Evolutionary conservation across 2,329 filamentous ascomycete species (phyloP).

Genomic region (Achaetomium macrosporum): DNA sequence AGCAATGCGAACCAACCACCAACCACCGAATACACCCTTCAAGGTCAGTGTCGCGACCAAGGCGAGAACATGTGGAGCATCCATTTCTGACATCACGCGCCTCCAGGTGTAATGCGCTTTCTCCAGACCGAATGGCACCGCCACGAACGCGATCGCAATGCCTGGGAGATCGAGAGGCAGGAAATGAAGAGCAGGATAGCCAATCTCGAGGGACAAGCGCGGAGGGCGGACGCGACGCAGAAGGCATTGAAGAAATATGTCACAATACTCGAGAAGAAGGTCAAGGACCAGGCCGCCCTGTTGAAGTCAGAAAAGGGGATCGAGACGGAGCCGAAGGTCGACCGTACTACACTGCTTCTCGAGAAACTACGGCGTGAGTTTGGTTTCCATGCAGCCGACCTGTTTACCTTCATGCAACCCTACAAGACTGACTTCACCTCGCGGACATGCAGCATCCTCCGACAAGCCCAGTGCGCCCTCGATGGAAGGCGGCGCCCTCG

Average conservation of each 20-base stretch:
- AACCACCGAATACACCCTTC: slow-evolving; percentile 57
- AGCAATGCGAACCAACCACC: slow-evolving; percentile 47
- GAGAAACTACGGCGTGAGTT: slow-evolving; percentile 52
- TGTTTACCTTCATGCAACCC: neutral
- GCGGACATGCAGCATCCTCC: slow-evolving; percentile 32
- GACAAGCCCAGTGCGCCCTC: slow-evolving; percentile 38
- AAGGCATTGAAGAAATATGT: slow-evolving; percentile 89
- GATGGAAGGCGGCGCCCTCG: slow-evolving; percentile 43
- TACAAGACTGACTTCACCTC: slow-evolving; percentile 8
- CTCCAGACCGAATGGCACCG: slow-evolving; percentile 98
- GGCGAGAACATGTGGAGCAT: neutral
- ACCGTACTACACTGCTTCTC: slow-evolving; percentile 48
- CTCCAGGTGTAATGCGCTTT: slow-evolving; percentile 94
- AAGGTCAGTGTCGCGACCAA: slow-evolving; percentile 35
- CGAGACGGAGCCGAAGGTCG: slow-evolving; percentile 35
- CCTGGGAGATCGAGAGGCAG: slow-evolving; percentile 97
- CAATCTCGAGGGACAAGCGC: slow-evolving; percentile 80
- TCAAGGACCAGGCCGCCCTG: slow-evolving; percentile 76
- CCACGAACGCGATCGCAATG: slow-evolving; percentile 94
- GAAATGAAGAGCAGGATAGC: slow-evolving; percentile 99
- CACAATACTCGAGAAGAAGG: slow-evolving; percentile 77
- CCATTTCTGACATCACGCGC: neutral
- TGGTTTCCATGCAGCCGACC: no score
- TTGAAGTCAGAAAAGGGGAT: slow-evolving; percentile 50
- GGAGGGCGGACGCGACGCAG: slow-evolving; percentile 81